phyloP scores from a whole-genome alignment of 768 basidiomycete genomes.

The Naganishia vaughanmartiniae region DNA sequence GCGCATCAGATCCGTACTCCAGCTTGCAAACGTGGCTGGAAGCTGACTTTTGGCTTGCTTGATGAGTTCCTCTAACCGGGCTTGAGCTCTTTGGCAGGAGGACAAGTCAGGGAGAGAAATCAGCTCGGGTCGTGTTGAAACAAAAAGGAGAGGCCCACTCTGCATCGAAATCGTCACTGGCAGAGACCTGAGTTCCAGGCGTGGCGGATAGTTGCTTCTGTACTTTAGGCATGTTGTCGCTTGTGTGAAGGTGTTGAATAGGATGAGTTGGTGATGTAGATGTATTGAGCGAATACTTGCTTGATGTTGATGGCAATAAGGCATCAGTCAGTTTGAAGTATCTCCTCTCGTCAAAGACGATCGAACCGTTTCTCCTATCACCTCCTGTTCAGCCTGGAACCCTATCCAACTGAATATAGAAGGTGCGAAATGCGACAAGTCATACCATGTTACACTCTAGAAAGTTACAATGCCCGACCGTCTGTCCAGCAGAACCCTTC shows the following conservation, averaged over 20 bases:
- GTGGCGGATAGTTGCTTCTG: background rate
- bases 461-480: constrained; percentile 13
- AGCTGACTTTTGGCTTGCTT: constrained; percentile 7
- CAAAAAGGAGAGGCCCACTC: background rate
- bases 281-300: background rate
- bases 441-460: background rate
- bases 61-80: constrained; percentile 14
- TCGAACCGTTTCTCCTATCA: background rate
- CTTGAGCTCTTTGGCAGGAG: background rate
- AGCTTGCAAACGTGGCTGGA: too few species aligned
- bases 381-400: background rate
- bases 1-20: background rate
- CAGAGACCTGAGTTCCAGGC: constrained; percentile 11
- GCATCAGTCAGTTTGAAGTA: background rate
- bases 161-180: constrained; percentile 21
- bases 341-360: background rate
- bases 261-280: background rate
- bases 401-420: background rate
- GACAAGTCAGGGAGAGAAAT: background rate
- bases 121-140: background rate
- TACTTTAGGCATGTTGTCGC: background rate
- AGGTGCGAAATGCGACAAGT: background rate
- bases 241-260: background rate
- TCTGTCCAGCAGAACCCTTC: constrained; percentile 22
- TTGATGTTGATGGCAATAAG: too few species aligned